These are phyloP conservation scores for Prunus salicina DNA, from an alignment of 306 rosid genomes.

Conservation along the genomic window DNA sequence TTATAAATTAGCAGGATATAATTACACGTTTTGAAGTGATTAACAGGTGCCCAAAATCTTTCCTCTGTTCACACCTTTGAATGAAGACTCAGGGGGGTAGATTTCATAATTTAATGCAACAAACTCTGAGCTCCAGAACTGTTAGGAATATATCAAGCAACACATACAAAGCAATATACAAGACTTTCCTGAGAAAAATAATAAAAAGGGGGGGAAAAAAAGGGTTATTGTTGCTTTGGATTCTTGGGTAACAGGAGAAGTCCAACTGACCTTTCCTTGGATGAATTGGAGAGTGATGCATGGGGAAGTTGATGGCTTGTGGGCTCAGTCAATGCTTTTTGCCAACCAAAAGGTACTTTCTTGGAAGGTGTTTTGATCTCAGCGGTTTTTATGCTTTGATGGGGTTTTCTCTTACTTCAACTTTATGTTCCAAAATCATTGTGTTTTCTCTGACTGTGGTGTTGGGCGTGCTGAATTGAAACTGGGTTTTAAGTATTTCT, in stretches of 20 bases:
- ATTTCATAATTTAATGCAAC: constrained; percentile 48
- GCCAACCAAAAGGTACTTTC: constrained; percentile 49
- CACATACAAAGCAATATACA: not conserved
- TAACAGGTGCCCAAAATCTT: constrained; percentile 9
- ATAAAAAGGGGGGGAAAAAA: constrained; percentile 15
- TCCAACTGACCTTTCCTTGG: constrained; percentile 31
- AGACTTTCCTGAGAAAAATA: constrained; percentile 7
- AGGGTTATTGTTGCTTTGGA: constrained; percentile 82
- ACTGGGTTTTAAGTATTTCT: constrained; percentile 31
- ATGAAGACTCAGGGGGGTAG: constrained; percentile 32
- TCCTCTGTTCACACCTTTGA: constrained; percentile 33
- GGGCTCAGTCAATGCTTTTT: constrained; percentile 63
- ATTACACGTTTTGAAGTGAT: not conserved
- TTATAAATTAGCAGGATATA: not conserved
- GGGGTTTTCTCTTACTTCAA: constrained; percentile 39
- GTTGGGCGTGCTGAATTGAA: constrained; percentile 27
- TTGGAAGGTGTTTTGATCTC: constrained; percentile 24
- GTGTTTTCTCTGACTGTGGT: constrained; percentile 35
- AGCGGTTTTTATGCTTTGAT: constrained; percentile 25
- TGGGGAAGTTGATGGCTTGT: constrained; percentile 52
- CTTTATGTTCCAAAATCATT: constrained; percentile 31
- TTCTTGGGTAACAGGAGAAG: constrained; percentile 54
- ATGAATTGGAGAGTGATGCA: constrained; percentile 42
- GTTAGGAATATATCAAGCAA: constrained; percentile 31
- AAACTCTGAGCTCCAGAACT: constrained; percentile 9